Evolutionary conservation across 1,139 yeast genomes (phyloP).

Genomic region (Debaryomycetaceae sp.): DNA sequence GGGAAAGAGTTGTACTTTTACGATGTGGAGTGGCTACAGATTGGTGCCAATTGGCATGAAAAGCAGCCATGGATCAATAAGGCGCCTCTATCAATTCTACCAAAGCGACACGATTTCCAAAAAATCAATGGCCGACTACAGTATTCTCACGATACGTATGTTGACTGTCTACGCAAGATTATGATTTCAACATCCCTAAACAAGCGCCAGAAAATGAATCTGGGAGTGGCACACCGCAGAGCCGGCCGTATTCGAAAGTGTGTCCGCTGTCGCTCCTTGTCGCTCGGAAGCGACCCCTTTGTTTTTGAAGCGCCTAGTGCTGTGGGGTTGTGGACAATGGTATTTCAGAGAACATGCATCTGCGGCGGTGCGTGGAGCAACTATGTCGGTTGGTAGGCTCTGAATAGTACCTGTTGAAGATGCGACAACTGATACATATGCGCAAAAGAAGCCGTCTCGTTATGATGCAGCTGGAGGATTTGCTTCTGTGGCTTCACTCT

Average conservation of each 20-base stretch:
- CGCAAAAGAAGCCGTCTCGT: neutral
- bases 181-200: no score
- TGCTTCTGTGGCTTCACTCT: conserved; percentile 5
- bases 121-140: conserved; percentile 8
- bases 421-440: neutral
- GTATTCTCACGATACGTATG: conserved; percentile 14
- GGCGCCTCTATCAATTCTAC: conserved; percentile 3
- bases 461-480: conserved; percentile 3
- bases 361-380: conserved; percentile 75
- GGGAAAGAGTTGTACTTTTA: conserved; percentile 48
- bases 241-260: conserved; percentile 45
- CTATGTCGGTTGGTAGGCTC: neutral
- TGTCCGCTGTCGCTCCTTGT: conserved; percentile 56
- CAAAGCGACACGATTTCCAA: neutral
- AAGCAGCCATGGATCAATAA: conserved; percentile 3
- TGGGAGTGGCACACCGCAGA: no score
- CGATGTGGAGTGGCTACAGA: conserved; percentile 60
- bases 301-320: conserved; percentile 26
- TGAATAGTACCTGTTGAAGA: neutral
- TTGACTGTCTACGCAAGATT: conserved; percentile 38
- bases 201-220: no score
- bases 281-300: conserved; percentile 38
- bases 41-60: conserved; percentile 20
- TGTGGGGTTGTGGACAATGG: conserved; percentile 56
- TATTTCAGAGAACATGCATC: conserved; percentile 64